Percentiles rank a stretch among this genome's conserved stretches.
These are phyloP conservation scores for Sclerotinia glacialis DNA, from an alignment of 2,329 filamentous ascomycete species.

Conservation along the genomic window DNA sequence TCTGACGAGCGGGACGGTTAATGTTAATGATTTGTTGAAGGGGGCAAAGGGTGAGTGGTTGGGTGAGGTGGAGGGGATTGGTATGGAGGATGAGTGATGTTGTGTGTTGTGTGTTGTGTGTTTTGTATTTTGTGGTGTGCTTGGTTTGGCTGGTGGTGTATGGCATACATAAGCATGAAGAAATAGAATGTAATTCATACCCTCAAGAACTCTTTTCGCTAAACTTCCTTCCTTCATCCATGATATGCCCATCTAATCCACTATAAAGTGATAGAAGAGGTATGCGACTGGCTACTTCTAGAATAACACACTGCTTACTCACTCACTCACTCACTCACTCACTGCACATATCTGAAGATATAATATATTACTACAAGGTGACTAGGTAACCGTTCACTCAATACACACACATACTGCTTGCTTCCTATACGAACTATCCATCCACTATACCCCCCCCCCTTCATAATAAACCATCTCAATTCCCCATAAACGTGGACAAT, in stretches of 20 bases:
- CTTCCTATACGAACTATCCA: background rate
- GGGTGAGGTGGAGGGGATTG: conserved; percentile 39
- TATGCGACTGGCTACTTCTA: background rate
- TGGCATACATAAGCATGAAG: too few relatives aligned
- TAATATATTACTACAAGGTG: background rate
- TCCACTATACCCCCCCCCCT: background rate
- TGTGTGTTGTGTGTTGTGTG: background rate
- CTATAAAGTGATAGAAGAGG: too few relatives aligned
- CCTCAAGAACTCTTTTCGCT: background rate
- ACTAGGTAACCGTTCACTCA: too few relatives aligned
- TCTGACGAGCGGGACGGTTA: conserved; percentile 77
- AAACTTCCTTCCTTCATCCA: too few relatives aligned
- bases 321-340: background rate
- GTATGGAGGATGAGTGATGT: conserved; percentile 34
- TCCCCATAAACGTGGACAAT: too few relatives aligned
- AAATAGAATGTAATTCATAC: background rate
- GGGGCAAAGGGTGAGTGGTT: conserved; percentile 56
- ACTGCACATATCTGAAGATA: too few relatives aligned
- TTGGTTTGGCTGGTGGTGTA: too few relatives aligned
- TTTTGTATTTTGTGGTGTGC: too few relatives aligned
- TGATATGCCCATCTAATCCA: too few relatives aligned
- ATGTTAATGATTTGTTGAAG: conserved; percentile 68
- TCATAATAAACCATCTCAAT: background rate
- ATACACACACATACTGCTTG: background rate
- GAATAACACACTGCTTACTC: background rate